Evolutionary conservation across 257 asterid genomes (phyloP), one percentile per base, ranked within the genome.

Genomic region (Fraxinus cuspidata): DNA sequence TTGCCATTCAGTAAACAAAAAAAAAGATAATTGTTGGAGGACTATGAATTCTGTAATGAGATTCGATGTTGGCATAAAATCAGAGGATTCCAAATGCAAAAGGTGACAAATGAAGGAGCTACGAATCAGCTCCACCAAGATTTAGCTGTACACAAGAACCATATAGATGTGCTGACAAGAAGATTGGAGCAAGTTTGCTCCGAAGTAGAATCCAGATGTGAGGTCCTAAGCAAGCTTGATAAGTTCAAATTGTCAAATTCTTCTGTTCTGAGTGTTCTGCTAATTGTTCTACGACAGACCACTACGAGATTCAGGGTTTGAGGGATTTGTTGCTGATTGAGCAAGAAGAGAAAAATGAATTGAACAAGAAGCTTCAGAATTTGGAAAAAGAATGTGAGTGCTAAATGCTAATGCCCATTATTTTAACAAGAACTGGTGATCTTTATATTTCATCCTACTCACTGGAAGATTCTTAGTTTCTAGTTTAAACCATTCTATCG

Each of bases 291-390:
- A 37, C 49, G 38, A 44, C 83, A 85, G 87, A 85, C 76, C 73
- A 78, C 25, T 80, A 81, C 60, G 89, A 86, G 79, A 81, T 86
- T 83, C 87, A 83, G 80, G 86, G 77, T 72, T 76, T 86, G 86
- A 86, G 71, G 82, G 89, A 86, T 70, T 86, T 82, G 53, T 77
- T 86, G 42, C 67, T 79, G 78, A 79, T 83, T 73, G 87, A 86
- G 65, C 87, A 83, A 37, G 87, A 79, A 71, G 87, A 86, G 79
- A 86, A 81, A 58, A 74, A 73, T 78, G 86, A 81, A 49, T 37
- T 86, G 77, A 83, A 56, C 79, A 79, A 78, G 84, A 83, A 78
- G 77, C 75, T 83, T 56, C 83, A 79, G 23, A 79, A 83, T 51
- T 63, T 83, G 82, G 87, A 86, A 80, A 86, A 81, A 44, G 89